phyloP scores from a whole-genome alignment of 2,329 filamentous ascomycete species.

The Talaromyces sp. region DNA sequence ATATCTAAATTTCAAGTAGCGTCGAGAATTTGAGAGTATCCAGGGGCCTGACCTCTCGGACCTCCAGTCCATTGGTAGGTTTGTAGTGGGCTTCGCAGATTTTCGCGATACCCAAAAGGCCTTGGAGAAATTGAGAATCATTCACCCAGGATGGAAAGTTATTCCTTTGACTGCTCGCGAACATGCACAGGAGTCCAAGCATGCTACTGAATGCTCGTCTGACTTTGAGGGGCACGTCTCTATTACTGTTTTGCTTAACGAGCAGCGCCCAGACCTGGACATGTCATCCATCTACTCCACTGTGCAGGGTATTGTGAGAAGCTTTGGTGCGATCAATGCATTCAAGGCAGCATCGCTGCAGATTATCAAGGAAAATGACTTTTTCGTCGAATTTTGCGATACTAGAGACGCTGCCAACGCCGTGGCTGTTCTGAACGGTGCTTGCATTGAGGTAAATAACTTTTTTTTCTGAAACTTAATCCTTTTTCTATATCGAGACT shows the following conservation, averaged over 20 bases:
- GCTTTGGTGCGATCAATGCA: conserved; percentile 36
- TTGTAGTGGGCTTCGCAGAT: conserved; percentile 57
- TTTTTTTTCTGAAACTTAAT: neutral
- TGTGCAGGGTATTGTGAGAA: conserved; percentile 31
- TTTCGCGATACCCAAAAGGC: conserved; percentile 56
- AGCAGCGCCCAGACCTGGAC: conserved; percentile 18
- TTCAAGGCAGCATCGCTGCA: conserved; percentile 25
- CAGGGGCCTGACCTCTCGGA: conserved; percentile 34
- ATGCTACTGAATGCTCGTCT: conserved; percentile 26
- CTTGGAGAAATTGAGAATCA: conserved; percentile 43
- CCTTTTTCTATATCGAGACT: neutral
- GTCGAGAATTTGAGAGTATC: conserved; percentile 32
- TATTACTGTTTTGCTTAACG: conserved; percentile 44
- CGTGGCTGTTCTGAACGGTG: conserved; percentile 31
- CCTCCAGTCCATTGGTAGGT: conserved; percentile 35
- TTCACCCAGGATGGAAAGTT: conserved; percentile 45
- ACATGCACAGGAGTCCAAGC: conserved; percentile 37
- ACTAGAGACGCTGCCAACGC: conserved; percentile 32
- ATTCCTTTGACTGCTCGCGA: conserved; percentile 44
- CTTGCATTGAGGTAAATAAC: conserved; percentile 27
- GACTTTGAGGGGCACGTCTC: conserved; percentile 55
- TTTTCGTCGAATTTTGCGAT: conserved; percentile 38
- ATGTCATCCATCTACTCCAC: conserved; percentile 45
- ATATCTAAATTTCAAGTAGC: conserved; percentile 16
- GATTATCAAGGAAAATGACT: conserved; percentile 29